Base-by-base conservation (phyloP, 1,139 yeast species). In the Scheffersomyces lignicola region DNA sequence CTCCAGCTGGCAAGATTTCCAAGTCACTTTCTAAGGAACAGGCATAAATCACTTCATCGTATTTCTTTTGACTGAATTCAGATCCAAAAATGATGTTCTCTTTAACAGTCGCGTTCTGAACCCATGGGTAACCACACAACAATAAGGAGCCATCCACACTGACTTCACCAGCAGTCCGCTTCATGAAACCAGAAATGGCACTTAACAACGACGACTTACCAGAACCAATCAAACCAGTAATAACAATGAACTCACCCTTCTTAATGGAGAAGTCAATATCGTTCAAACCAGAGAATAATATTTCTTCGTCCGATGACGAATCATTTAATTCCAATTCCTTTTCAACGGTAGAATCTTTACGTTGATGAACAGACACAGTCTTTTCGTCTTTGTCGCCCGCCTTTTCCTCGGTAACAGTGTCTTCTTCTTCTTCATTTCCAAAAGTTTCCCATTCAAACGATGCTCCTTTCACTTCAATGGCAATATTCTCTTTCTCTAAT, bases 211-310 rank as follows among this genome's bases (percentile, higher is more conserved):
- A 78, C 0, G 85, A 67, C 48, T 84, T 83, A 32, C 94, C 94
- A 0, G 85, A 67, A 2, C 92, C 92, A 49, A 83, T 79, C 6
- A 76, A 54, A 23, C 94, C 94, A 2, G 86, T 80, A n/a, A 84
- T 66, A 40, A 81, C 80, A 5, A 83, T 64, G 41, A 84, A 78
- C 50, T 82, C 87, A 12, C 83, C 83, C 38, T 68, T 47, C 13
- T 43, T 40, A 11, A 58, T 43, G 4, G 40, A 30, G 17, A 58
- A 48, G 29, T 55, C 41, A 9, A 56, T 38, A 33, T 54, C 36
- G 7, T 42, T 44, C 29, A 57, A 47, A 4, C 47, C 47, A 17
- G 35, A 25, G 23, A 45, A 45, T 17, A 20, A 26, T 13, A 29
- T 24, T 25, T 35, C 39, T 7, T 23, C 26, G 13, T 41, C 38